A percentile compares a stretch with the other conserved stretches of the same genome.
phyloP scores from a whole-genome alignment of 2,329 filamentous ascomycete species.

The Colletotrichum viniferum region DNA sequence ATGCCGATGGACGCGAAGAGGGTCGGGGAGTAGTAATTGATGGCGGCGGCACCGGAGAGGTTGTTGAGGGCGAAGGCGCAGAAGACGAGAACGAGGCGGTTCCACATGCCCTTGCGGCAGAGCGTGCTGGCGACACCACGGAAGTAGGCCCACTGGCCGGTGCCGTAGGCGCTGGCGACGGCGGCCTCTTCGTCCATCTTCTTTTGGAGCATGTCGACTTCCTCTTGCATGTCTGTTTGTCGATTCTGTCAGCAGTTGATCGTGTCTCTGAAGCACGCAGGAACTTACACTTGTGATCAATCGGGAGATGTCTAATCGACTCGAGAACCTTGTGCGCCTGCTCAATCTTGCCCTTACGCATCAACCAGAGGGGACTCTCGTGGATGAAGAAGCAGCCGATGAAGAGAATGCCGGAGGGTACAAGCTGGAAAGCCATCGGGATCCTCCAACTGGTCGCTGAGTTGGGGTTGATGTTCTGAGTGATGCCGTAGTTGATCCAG shows the following conservation, averaged over 20 bases:
- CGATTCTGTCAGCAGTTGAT: fast-evolving
- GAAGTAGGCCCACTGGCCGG: conserved; percentile 36
- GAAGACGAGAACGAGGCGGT: conserved; percentile 41
- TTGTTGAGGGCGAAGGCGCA: conserved; percentile 43
- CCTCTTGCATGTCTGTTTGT: conserved; percentile 43
- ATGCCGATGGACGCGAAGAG: conserved; percentile 50
- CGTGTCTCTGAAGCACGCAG: fast-evolving
- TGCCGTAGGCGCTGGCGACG: conserved; percentile 36
- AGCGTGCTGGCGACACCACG: conserved; percentile 38
- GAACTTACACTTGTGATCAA: conserved; percentile 32
- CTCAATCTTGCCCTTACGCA: conserved; percentile 22
- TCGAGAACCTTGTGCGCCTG: conserved; percentile 39
- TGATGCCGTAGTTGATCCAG: conserved; percentile 52
- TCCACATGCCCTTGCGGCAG: conserved; percentile 43
- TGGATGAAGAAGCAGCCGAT: conserved; percentile 45
- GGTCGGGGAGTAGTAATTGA: conserved; percentile 48
- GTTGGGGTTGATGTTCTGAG: conserved; percentile 37
- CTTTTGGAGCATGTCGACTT: conserved; percentile 50
- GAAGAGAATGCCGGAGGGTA: conserved; percentile 48
- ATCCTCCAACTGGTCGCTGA: conserved; percentile 48
- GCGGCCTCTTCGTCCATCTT: conserved; percentile 37
- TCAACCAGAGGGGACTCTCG: conserved; percentile 26
- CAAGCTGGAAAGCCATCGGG: conserved; percentile 51
- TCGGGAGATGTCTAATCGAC: conserved; percentile 47
- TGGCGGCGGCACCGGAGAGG: conserved; percentile 46